Evolutionary conservation across 2,329 filamentous ascomycete genomes (phyloP).

Genomic region (Chaetoscypha palmicola): DNA sequence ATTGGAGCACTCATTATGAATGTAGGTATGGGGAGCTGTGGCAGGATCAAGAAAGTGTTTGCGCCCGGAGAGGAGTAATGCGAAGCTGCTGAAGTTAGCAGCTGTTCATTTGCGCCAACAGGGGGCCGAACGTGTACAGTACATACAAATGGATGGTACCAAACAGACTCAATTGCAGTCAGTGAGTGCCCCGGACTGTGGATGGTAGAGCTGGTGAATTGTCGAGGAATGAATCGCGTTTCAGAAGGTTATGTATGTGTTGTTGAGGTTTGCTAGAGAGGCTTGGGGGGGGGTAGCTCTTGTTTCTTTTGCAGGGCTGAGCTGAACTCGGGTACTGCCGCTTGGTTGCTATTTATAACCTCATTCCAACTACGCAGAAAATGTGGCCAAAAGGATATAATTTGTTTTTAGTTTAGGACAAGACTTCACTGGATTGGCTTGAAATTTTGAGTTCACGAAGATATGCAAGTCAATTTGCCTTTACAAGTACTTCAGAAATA

Average conservation of each 20-base stretch:
- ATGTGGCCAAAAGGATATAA: not conserved
- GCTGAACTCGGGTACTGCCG: constrained; percentile 2
- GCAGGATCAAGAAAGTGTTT: not conserved
- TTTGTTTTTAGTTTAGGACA: no score
- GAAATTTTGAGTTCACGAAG: no score
- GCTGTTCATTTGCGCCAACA: not conserved
- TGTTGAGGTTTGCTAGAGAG: not conserved
- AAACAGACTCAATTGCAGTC: no score
- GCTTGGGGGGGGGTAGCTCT: no score
- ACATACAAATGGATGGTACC: no score
- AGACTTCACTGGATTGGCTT: no score
- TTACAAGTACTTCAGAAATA: no score
- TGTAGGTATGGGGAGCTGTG: not conserved
- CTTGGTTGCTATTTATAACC: not conserved
- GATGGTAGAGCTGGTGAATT: no score
- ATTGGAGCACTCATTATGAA: constrained; percentile 4
- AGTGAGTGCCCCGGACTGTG: no score
- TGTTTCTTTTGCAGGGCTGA: constrained; percentile 1
- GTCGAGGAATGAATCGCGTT: not conserved
- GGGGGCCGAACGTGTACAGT: no score
- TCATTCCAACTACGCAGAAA: not conserved
- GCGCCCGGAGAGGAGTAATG: not conserved
- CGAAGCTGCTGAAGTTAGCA: not conserved
- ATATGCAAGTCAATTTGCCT: no score
- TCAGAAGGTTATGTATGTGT: not conserved